Evolutionary conservation across 495 filamentous ascomycete genomes (phyloP).

Genomic region (Talaromyces wortmannii): DNA sequence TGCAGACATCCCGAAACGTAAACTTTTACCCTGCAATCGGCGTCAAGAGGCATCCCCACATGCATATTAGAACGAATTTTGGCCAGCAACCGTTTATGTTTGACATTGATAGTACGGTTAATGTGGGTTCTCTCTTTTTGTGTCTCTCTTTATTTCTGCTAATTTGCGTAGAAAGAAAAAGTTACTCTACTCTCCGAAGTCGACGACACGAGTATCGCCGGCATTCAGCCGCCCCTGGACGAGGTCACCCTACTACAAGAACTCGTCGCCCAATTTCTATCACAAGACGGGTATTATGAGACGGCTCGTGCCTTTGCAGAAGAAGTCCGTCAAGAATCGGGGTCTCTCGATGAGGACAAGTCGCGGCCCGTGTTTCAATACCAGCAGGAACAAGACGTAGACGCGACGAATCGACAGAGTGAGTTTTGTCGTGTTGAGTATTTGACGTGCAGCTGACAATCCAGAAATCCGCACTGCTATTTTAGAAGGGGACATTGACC

Average conservation of each 20-base stretch:
- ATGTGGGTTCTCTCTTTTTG: conserved; percentile 36
- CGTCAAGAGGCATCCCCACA: conserved; percentile 77
- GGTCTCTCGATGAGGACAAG: conserved; percentile 51
- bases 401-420: conserved; percentile 86
- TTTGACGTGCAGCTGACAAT: conserved; percentile 8
- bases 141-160: neutral
- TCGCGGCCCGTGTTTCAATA: conserved; percentile 50
- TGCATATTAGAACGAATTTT: conserved; percentile 85
- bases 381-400: conserved; percentile 77
- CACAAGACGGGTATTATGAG: conserved; percentile 96
- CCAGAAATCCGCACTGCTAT: conserved; percentile 82
- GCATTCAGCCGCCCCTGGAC: conserved; percentile 58
- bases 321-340: conserved; percentile 70
- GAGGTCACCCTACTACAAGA: conserved; percentile 78
- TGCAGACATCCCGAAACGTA: conserved; percentile 45
- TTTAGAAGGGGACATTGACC: conserved; percentile 89
- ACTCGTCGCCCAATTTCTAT: conserved; percentile 79
- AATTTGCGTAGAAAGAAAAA: conserved; percentile 49
- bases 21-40: conserved; percentile 81
- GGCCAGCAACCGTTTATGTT: conserved; percentile 84
- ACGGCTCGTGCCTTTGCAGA: conserved; percentile 82
- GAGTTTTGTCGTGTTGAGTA: conserved; percentile 15
- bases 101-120: conserved; percentile 85
- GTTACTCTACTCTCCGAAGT: conserved; percentile 51
- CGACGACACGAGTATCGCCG: conserved; percentile 37